phyloP scores from a whole-genome alignment of 2,329 filamentous ascomycete species.

The Venturia oleaginea region DNA sequence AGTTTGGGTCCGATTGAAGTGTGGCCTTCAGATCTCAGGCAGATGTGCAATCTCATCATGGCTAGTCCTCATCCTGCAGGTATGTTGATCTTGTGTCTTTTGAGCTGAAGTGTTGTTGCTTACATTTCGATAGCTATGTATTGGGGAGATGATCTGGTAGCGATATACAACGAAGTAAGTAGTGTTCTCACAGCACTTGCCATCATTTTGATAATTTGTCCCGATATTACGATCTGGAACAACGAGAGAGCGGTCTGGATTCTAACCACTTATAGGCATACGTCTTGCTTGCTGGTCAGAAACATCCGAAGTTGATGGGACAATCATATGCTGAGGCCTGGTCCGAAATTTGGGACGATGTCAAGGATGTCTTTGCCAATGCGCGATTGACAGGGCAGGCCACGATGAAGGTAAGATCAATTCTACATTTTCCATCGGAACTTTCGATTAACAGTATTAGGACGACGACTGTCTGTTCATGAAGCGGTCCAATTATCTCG shows the following conservation, averaged over 20 bases:
- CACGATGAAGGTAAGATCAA: constrained; percentile 54
- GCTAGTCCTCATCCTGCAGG: constrained; percentile 52
- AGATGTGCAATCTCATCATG: constrained; percentile 78
- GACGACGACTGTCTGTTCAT: constrained; percentile 73
- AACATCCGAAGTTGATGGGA: constrained; percentile 71
- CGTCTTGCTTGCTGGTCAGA: constrained; percentile 54
- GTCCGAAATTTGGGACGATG: constrained; percentile 64
- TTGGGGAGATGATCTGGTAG: constrained; percentile 62
- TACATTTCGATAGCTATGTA: constrained; percentile 60
- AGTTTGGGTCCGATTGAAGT: constrained; percentile 64
- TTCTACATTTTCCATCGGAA: not conserved
- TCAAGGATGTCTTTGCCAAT: constrained; percentile 58
- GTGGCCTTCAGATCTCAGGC: constrained; percentile 63
- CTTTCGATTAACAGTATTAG: constrained; percentile 10
- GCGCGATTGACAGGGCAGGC: constrained; percentile 64
- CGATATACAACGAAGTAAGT: constrained; percentile 66
- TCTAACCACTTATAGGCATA: constrained; percentile 33
- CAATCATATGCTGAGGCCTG: constrained; percentile 59
- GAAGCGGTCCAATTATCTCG: constrained; percentile 56
- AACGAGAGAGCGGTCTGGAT: not conserved
- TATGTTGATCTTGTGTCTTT: not conserved
- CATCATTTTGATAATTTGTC: not conserved
- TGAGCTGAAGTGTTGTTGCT: constrained; percentile 18
- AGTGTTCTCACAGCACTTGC: not conserved
- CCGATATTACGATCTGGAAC: not conserved